phyloP scores from a whole-genome alignment of 2,329 filamentous ascomycete species.

The Cladosporium colombiae region DNA sequence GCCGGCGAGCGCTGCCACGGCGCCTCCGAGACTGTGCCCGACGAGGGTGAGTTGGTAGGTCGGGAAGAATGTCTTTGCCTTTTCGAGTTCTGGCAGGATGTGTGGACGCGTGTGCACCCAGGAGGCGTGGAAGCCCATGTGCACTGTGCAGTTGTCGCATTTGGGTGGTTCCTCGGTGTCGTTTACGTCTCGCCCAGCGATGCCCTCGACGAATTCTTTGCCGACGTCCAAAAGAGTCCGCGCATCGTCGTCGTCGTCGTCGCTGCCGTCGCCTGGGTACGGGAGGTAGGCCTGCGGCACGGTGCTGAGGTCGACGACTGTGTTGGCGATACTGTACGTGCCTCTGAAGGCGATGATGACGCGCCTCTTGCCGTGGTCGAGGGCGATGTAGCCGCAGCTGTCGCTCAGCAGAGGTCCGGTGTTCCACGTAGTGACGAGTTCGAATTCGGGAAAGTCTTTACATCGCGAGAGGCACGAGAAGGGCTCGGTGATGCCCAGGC shows the following conservation, averaged over 20 bases:
- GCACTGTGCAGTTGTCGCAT: conserved; percentile 88
- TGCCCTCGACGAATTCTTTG: conserved; percentile 21
- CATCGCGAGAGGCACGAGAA: conserved; percentile 87
- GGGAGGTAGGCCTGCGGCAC: conserved; percentile 88
- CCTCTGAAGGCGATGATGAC: conserved; percentile 90
- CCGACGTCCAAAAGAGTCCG: conserved; percentile 20
- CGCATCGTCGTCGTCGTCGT: conserved; percentile 37
- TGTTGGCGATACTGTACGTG: conserved; percentile 91
- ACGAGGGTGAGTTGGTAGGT: conserved; percentile 75
- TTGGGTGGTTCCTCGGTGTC: conserved; percentile 45
- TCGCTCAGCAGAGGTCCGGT: conserved; percentile 84
- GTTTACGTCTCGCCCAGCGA: conserved; percentile 36
- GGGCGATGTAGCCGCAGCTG: conserved; percentile 88
- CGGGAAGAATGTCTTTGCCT: conserved; percentile 62
- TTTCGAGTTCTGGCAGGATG: conserved; percentile 67
- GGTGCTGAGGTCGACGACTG: conserved; percentile 85
- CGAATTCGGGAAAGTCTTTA: conserved; percentile 75
- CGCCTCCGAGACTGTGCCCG: conserved; percentile 89
- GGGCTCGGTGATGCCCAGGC: conserved; percentile 78
- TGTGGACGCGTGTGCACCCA: conserved; percentile 74
- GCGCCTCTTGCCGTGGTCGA: conserved; percentile 69
- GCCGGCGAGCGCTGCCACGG: conserved; percentile 82
- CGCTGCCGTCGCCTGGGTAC: conserved; percentile 62
- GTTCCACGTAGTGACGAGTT: conserved; percentile 83
- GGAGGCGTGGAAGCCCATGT: conserved; percentile 82